A percentile compares a stretch with the other conserved stretches of the same genome.
Conservation (phyloP, 257 asterid species). For the Solanum lycopersicoides region DNA sequence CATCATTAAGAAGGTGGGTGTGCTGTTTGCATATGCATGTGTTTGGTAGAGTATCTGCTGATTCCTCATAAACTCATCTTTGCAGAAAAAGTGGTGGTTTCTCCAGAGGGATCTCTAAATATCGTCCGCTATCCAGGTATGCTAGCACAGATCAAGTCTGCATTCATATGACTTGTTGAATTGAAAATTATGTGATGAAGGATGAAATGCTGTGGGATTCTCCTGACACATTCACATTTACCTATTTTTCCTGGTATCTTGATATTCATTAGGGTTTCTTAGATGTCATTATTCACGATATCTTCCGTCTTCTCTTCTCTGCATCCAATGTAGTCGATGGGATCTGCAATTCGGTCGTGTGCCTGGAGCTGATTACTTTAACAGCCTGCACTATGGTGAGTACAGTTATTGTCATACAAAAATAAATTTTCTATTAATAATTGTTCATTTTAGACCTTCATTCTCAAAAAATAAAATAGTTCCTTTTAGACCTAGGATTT, state of each 20-base stretch:
- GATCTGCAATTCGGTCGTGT: slow-evolving; percentile 65
- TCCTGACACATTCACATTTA: neutral
- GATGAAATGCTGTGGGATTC: neutral
- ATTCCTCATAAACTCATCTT: slow-evolving; percentile 11
- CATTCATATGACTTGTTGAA: neutral
- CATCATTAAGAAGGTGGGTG: slow-evolving; percentile 83
- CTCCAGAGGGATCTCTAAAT: slow-evolving; percentile 88
- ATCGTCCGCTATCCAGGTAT: slow-evolving; percentile 93
- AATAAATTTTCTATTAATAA: neutral
- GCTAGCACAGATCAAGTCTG: neutral
- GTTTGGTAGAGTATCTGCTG: neutral
- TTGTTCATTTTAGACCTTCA: neutral
- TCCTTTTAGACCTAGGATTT: neutral
- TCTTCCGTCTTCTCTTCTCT: neutral
- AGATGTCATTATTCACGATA: neutral
- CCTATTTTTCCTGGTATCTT: neutral
- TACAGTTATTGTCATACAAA: neutral
- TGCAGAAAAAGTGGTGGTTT: slow-evolving; percentile 99
- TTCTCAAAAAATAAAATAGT: neutral
- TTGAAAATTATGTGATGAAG: neutral
- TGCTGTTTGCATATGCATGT: neutral
- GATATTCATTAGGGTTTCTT: neutral
- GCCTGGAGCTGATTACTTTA: slow-evolving; percentile 59
- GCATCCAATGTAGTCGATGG: slow-evolving; percentile 51
- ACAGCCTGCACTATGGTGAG: slow-evolving; percentile 57